Evolutionary conservation across 2,329 filamentous ascomycete genomes (phyloP).

Genomic region (Periconia macrospinosa): DNA sequence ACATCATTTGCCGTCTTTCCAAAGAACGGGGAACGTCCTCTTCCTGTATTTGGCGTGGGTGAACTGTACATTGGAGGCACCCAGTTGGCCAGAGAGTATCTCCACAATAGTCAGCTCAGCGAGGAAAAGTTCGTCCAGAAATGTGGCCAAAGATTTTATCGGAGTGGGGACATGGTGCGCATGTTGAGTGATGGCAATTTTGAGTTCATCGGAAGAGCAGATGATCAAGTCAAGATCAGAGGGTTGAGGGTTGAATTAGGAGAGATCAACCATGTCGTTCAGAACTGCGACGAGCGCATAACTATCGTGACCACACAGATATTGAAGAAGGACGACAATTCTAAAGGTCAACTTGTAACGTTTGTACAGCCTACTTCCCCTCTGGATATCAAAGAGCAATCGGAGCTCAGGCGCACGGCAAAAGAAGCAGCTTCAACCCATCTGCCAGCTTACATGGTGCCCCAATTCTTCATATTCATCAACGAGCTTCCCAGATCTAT

Average conservation of each 20-base stretch:
- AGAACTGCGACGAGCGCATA: constrained; percentile 23
- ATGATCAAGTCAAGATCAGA: constrained; percentile 46
- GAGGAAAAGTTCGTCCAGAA: constrained; percentile 31
- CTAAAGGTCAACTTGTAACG: constrained; percentile 40
- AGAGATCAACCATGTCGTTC: constrained; percentile 40
- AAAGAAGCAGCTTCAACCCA: constrained; percentile 17
- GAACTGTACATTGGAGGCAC: constrained; percentile 52
- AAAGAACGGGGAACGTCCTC: constrained; percentile 24
- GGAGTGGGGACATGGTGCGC: constrained; percentile 42
- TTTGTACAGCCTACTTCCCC: constrained; percentile 25
- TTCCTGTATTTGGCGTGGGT: constrained; percentile 46
- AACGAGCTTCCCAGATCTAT: constrained; percentile 40
- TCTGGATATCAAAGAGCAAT: constrained; percentile 6
- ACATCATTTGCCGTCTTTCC: constrained; percentile 45
- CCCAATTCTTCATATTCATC: constrained; percentile 37
- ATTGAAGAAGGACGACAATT: constrained; percentile 21
- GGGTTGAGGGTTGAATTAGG: constrained; percentile 43
- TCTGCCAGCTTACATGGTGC: constrained; percentile 45
- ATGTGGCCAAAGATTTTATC: constrained; percentile 39
- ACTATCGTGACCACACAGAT: constrained; percentile 33
- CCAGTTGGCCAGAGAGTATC: constrained; percentile 51
- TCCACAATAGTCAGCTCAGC: constrained; percentile 38
- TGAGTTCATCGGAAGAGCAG: constrained; percentile 42
- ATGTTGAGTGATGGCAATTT: constrained; percentile 43
- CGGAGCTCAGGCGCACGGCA: constrained; percentile 20